Conservation (phyloP, 23 red algal genomes). For the Gracilaria vermiculophylla region DNA sequence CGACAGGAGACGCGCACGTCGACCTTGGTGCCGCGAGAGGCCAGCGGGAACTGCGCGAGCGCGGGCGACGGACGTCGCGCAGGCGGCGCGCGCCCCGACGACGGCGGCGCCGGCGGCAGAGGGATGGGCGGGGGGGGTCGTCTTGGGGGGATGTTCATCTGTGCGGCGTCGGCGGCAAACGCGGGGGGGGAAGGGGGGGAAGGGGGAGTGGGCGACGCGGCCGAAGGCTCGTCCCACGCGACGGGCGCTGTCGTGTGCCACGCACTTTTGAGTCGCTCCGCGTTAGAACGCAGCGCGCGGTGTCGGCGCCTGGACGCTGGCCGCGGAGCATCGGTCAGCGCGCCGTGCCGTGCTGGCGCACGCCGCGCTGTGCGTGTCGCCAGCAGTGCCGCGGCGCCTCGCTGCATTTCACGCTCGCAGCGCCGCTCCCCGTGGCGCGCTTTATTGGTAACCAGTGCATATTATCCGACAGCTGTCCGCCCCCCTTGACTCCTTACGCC, state of each 20-base stretch:
- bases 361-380: neutral
- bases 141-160: neutral
- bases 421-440: neutral
- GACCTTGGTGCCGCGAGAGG: constrained; percentile 37
- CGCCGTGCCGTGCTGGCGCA: constrained; percentile 19
- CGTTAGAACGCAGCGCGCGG: neutral
- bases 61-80: neutral
- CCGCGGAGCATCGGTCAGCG: neutral
- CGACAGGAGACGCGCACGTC: constrained; percentile 49
- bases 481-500: too few species aligned
- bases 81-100: neutral
- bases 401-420: neutral
- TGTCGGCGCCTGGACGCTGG: neutral
- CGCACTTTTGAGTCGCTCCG: too few species aligned
- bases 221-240: neutral
- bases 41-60: constrained; percentile 21
- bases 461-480: too few species aligned
- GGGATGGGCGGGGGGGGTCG: constrained; percentile 12
- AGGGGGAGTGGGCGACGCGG: neutral
- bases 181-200: neutral
- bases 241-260: too few species aligned
- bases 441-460: too few species aligned
- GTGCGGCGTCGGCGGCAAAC: neutral
- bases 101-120: constrained; percentile 9
- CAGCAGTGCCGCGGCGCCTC: neutral